Evolutionary conservation across 1,284 basidiomycete species (phyloP), one percentile per base, ranked within the genome.

Genomic region (Peniophora sp.): DNA sequence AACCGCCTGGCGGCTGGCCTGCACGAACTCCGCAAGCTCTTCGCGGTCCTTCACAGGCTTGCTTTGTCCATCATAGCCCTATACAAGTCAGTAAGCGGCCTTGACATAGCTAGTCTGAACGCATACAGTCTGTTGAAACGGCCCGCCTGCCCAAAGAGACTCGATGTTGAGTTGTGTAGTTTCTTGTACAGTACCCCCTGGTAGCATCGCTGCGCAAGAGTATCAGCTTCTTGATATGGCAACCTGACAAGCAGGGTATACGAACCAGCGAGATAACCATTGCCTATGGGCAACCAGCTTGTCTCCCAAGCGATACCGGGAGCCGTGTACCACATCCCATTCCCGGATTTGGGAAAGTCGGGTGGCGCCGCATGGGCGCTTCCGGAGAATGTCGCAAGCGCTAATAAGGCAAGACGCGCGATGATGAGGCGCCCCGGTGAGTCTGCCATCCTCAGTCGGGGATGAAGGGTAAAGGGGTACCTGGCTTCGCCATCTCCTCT

Each of bases 21-120:
- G 68, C 75, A 85, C 78, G 17, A 71, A 68, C 47, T 68, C 55
- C 2, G 78, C 76, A 52, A 77, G 73, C 9, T 67, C 62, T 2
- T 60, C 51, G 19, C 67, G 71, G 47, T 83, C 72, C 6, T 64
- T 71, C 1, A 74, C 63, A 19, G 68, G 67, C 52, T 77, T 77
- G 61, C 89, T 89, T 1, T 85, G 85, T 23, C 86, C 85, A 58
- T 85, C 85, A 62, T 88, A 88, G 0, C 70, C 69, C 83, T 83
- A 49, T 35, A 20, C 20, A 34, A n/a, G 10, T 45, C 24, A 24
- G 32, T 27, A 43, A 35, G 35, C 35, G 24, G 3, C 1, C 24
- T 14, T 45, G 35, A 46, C n/a, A n/a, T n/a, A 47, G 25, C 54
- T 36, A 20, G 6, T 14, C 1, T 3, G 51, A 24, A 17, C 24